A percentile compares a stretch with the other conserved stretches of the same genome.
Evolutionary conservation across 495 filamentous ascomycete species (phyloP).

Genomic region (Astrothelium subdiscretum): DNA sequence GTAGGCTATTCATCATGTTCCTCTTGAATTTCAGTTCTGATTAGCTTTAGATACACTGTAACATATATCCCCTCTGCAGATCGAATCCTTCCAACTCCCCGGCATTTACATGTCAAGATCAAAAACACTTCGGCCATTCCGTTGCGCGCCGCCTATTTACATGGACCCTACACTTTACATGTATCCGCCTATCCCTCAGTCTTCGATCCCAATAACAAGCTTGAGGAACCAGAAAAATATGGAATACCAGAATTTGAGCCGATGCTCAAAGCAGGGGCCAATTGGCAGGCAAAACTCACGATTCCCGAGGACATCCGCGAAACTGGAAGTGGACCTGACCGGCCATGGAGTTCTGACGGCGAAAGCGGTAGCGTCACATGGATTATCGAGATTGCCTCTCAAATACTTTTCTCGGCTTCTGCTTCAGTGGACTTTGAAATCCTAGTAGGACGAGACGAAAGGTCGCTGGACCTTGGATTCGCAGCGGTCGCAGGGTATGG

Average conservation of each 20-base stretch:
- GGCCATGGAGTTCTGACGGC: slow-evolving; percentile 9
- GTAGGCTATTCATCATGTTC: slow-evolving; percentile 23
- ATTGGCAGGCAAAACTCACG: slow-evolving; percentile 63
- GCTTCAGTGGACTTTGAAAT: slow-evolving; percentile 88
- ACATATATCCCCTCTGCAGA: slow-evolving; percentile 87
- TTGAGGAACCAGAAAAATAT: slow-evolving; percentile 45
- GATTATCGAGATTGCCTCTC: slow-evolving; percentile 83
- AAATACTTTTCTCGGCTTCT: slow-evolving; percentile 80
- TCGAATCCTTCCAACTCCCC: slow-evolving; percentile 72
- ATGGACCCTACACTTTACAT: slow-evolving; percentile 86
- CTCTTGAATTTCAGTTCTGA: background rate
- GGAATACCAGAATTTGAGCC: slow-evolving; percentile 85
- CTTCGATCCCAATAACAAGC: slow-evolving; percentile 68
- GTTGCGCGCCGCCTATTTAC: slow-evolving; percentile 86
- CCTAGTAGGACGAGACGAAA: slow-evolving; percentile 73
- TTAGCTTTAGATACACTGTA: slow-evolving; percentile 59
- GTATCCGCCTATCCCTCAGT: slow-evolving; percentile 68
- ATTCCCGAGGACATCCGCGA: slow-evolving; percentile 62
- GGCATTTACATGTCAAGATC: slow-evolving; percentile 67
- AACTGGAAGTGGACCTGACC: slow-evolving; percentile 25
- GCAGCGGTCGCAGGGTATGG: slow-evolving; percentile 32
- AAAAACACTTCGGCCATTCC: slow-evolving; percentile 87
- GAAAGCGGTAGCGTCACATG: slow-evolving; percentile 49
- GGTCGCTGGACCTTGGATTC: slow-evolving; percentile 57
- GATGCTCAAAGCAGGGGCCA: slow-evolving; percentile 85